Conservation (phyloP, 2,329 filamentous ascomycete genomes). For the Triangularia setosa region DNA sequence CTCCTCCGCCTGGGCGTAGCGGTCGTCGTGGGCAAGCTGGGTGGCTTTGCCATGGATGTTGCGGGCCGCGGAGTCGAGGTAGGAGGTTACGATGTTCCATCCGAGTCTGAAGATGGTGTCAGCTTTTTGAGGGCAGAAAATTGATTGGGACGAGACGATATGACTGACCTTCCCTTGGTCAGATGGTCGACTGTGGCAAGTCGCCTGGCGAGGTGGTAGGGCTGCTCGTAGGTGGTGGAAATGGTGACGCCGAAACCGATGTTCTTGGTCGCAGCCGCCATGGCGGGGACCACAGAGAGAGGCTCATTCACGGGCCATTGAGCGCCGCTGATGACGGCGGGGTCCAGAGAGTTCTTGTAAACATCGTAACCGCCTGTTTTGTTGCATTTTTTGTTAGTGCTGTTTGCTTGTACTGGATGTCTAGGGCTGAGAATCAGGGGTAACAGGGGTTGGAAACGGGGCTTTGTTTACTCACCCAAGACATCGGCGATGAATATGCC, state of each 20-base stretch:
- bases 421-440: neutral
- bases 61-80: constrained; percentile 61
- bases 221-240: constrained; percentile 65
- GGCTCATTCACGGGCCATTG: constrained; percentile 73
- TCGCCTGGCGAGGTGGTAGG: constrained; percentile 62
- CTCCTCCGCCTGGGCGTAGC: constrained; percentile 59
- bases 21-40: constrained; percentile 56
- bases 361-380: constrained; percentile 60
- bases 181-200: constrained; percentile 65
- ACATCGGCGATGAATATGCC: constrained; percentile 66
- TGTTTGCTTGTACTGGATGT: neutral
- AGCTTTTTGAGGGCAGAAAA: neutral
- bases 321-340: constrained; percentile 58
- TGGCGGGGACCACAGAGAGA: constrained; percentile 57
- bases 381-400: neutral
- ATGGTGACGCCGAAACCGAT: constrained; percentile 68
- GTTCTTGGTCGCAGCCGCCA: constrained; percentile 63
- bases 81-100: constrained; percentile 59
- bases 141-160: constrained; percentile 25
- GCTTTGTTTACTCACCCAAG: constrained; percentile 35
- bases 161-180: constrained; percentile 55
- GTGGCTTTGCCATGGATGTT: constrained; percentile 54
- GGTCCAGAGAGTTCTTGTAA: constrained; percentile 56
- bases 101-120: neutral
- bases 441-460: neutral